Conservation (phyloP, 2,329 filamentous ascomycete species). For the Thielaviopsis punctulata region DNA sequence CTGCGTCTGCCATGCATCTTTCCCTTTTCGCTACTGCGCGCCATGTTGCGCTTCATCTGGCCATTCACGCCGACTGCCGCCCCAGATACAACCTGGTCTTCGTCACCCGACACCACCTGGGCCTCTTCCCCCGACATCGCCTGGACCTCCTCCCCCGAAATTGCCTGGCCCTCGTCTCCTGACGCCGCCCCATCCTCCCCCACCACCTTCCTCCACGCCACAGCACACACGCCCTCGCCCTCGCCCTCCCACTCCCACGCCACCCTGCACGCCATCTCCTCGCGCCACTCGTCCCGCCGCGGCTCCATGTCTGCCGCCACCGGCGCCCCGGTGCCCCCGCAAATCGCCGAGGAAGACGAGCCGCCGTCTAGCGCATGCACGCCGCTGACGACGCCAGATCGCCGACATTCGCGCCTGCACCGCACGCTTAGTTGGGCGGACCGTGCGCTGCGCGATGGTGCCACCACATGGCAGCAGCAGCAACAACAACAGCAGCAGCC, state of each 20-base stretch:
- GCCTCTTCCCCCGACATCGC: constrained; percentile 2
- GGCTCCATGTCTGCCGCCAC: neutral
- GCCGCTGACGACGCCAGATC: neutral
- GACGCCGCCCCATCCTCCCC: constrained; percentile 8
- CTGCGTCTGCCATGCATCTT: constrained; percentile 22
- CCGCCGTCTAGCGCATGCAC: neutral
- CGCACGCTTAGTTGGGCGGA: neutral
- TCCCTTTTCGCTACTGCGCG: constrained; percentile 1
- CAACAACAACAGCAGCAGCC: neutral
- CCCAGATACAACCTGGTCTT: too few species aligned
- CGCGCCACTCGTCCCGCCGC: neutral
- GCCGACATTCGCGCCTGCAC: neutral
- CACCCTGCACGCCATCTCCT: neutral
- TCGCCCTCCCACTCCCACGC: constrained; percentile 15
- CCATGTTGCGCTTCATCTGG: too few species aligned
- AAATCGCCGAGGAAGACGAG: neutral
- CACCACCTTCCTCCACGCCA: constrained; percentile 20
- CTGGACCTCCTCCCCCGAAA: constrained; percentile 11
- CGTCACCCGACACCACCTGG: too few species aligned
- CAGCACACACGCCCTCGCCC: constrained; percentile 18
- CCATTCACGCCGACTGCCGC: too few species aligned
- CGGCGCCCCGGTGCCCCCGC: neutral
- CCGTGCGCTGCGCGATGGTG: neutral
- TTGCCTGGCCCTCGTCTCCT: constrained; percentile 13
- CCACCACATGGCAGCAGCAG: neutral